A percentile compares a stretch with the other conserved stretches of the same genome.
Conservation (phyloP, 495 filamentous ascomycete species). For the Penicillium lividum region DNA sequence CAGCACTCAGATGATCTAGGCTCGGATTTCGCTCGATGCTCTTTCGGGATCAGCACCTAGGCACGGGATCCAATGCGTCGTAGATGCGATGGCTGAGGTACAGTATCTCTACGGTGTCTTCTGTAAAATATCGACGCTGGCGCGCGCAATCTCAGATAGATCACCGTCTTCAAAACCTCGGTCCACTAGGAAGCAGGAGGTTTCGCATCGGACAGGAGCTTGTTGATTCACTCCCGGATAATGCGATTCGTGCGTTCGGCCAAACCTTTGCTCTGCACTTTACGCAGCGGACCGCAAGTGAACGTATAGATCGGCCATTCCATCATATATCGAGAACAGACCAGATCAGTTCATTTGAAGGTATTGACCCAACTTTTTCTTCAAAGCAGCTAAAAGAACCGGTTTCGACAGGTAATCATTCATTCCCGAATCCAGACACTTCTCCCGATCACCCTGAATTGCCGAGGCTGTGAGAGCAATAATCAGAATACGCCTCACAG, state of each 20-base stretch:
- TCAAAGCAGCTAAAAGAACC: conserved; percentile 66
- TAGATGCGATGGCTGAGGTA: conserved; percentile 7
- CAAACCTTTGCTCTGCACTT: too few species aligned
- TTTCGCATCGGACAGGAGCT: neutral
- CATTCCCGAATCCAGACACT: conserved; percentile 85
- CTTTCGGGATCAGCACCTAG: conserved; percentile 8
- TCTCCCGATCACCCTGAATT: conserved; percentile 55
- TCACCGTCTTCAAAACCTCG: conserved; percentile 5
- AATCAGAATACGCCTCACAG: conserved; percentile 71
- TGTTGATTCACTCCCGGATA: too few species aligned
- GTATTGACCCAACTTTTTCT: conserved; percentile 69
- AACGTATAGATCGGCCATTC: neutral
- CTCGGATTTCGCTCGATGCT: conserved; percentile 10
- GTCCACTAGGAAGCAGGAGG: conserved; percentile 10
- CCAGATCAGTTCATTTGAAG: conserved; percentile 16
- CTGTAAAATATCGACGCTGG: conserved; percentile 1
- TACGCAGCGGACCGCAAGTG: neutral
- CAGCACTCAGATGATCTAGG: conserved; percentile 9
- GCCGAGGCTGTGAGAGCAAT: conserved; percentile 89
- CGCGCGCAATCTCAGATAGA: conserved; percentile 12
- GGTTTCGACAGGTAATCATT: conserved; percentile 91
- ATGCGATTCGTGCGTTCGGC: too few species aligned
- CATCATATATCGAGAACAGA: neutral
- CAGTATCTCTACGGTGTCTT: conserved; percentile 6
- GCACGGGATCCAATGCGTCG: conserved; percentile 8